Base-by-base conservation (phyloP, 148 eudicot species). In the Arbutus unedo region DNA sequence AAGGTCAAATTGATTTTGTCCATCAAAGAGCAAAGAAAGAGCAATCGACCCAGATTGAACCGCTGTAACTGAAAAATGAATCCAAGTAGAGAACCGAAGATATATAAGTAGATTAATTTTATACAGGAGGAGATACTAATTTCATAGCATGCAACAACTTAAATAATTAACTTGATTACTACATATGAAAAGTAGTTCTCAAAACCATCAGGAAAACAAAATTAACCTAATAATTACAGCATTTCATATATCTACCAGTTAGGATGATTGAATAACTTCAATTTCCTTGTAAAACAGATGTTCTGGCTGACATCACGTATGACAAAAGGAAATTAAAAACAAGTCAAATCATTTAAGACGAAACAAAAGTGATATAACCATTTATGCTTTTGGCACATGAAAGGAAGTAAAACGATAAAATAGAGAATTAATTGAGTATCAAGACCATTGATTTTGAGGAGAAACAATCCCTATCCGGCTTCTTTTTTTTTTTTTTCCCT, bases 1-100 rank as follows among this genome's bases (percentile, higher is more conserved):
- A 44, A 79, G 55, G 16, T 79, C 81, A 23, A 79, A 79, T 15
- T 64, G 53, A 31, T 62, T 25, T 9, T 23, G 48, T 79, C 72
- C 81, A 23, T 62, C 74, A 3, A 11, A 60, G 48, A 79, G 56
- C 25, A 79, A 53, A 6, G 55, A 62, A 2, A 64, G 51, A 62
- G 81, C 81, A 19, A 18, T 38, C 31, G 49, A 45, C 25, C 81
- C 81, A 8, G 81, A 57, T 47, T 64, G 51, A 47, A 60, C 74
- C 18, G 54, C 19, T 45, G 81, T 79, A n/a, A 79, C 81, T 79
- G 53, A 79, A 62, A 18, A 25, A 62, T 14, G 10, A 31, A 47
- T 4, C 16, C 19, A 48, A 3, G 44, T 48, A 47, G 54, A 53
- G 64, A 44, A 6, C 62, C 11, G 25, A 57, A 38, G 43, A 79